Base-by-base conservation (phyloP, 768 basidiomycete species). In the Leccinum broughii region DNA sequence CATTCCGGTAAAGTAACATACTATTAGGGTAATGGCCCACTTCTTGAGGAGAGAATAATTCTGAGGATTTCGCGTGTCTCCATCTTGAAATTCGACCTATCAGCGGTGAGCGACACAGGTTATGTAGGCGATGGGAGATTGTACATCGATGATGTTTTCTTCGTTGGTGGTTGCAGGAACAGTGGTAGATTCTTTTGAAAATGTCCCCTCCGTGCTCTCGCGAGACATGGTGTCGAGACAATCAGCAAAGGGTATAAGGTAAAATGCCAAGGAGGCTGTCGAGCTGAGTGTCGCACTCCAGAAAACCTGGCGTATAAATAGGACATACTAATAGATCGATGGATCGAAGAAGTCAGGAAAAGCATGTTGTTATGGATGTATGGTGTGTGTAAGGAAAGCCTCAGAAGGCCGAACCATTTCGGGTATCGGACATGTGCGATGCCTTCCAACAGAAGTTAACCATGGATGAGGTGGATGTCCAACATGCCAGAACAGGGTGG, bases 1-100 rank as follows among this genome's bases (percentile, higher is more conserved):
- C 10, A 73, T 60, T 28, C 52, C 67, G 5, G 67, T 62, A 50
- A 73, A 70, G 44, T 56, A 63, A 59, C 73, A 76, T 5, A 63
- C 62, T 13, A 56, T 66, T 24, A 75, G 24, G 15, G 76, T 76
- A 17, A 77, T 71, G 8, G 63, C 56, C 77, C 81, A 82, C 72
- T 82, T 83, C 61, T 69, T 74, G n/a, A 67, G 54, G 6, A 57
- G 64, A 49, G 74, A 60, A 58, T 74, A 80, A 46, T 75, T 77
- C 14, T 67, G 57, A 24, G 80, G 80, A 62, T 81, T 76, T 37
- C 78, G 69, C 17, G 48, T 35, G 61, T 81, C 81, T 6, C 69
- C 74, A 15, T 70, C 64, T 35, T 75, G 70, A 49, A 77, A 81
- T 22, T 81, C 76, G 11, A 79, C 72, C 78, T 80, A 58, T 57